Evolutionary conservation across 768 basidiomycete genomes (phyloP), one percentile per base, ranked within the genome.

Genomic region (Calocybe indica): DNA sequence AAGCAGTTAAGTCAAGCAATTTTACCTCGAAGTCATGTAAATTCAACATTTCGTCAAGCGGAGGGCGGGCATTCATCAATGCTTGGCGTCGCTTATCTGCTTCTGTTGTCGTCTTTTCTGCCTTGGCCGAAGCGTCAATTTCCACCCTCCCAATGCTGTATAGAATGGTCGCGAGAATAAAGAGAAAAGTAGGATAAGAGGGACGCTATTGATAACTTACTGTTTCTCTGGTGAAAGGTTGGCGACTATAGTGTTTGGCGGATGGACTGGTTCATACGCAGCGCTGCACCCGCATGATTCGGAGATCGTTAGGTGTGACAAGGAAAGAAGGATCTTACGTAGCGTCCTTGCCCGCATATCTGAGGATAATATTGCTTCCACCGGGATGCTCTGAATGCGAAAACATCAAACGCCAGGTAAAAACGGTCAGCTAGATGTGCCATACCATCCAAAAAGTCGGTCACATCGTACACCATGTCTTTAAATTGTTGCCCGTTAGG

Each of bases 21-120:
- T 68, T 22, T 47, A 84, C 91, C 75, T 97, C 94, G 58, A 97
- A 96, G 64, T 98, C 94, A 63, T 97, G 93, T 58, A 98, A 65
- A 58, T 87, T 94, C 29, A 97, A 70, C 44, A 95, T 83, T 62
- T 88, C 87, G 40, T 76, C 76, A 10, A 96, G 72, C 0, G 81
- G 73, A 7, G 92, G 92, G 44, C 87, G 75, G 15, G 78, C 73
- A 11, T 73, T 66, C 22, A 85, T 59, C 13, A 85, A 76, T 9
- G 74, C 72, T 56, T 80, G 78, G 4, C 88, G 80, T 3, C 73
- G 79, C 59, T 79, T 84, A 61, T 94, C 88, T 49, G 77, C 80
- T 22, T 82, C 77, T 0, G 86, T 83, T 14, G 89, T 68, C 47
- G 75, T 72, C 43, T 83, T 77, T 46, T 80, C 72, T 3, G 79